Conservation (phyloP, 2,329 filamentous ascomycete genomes). For the Epichloe coenophiala region DNA sequence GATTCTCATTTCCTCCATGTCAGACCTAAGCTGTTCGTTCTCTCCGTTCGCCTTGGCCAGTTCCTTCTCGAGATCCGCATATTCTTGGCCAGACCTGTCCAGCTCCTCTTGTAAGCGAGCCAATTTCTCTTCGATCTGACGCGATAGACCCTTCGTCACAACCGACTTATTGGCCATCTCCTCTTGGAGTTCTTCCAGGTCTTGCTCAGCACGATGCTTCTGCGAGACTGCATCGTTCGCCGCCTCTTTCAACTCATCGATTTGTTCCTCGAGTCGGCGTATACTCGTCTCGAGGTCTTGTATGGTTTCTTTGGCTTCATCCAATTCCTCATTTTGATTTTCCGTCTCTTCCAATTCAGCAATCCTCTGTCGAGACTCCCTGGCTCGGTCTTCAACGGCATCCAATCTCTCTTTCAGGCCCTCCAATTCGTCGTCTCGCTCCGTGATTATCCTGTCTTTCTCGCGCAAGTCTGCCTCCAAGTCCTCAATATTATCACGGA, state of each 20-base stretch:
- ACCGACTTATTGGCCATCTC: slow-evolving; percentile 71
- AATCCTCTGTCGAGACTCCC: slow-evolving; percentile 39
- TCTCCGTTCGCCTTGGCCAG: slow-evolving; percentile 32
- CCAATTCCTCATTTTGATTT: slow-evolving; percentile 34
- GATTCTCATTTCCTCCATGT: slow-evolving; percentile 27
- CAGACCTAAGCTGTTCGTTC: slow-evolving; percentile 29
- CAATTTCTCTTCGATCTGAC: slow-evolving; percentile 61
- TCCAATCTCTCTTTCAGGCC: slow-evolving; percentile 43
- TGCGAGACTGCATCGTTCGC: slow-evolving; percentile 38
- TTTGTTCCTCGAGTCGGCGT: slow-evolving; percentile 38
- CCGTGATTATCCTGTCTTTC: slow-evolving; percentile 59
- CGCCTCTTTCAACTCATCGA: slow-evolving; percentile 40
- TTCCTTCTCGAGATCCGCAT: slow-evolving; percentile 38
- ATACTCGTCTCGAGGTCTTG: slow-evolving; percentile 43
- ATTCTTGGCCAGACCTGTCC: slow-evolving; percentile 35
- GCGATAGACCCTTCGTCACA: slow-evolving; percentile 58
- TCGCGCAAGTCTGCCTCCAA: slow-evolving; percentile 63
- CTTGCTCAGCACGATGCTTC: slow-evolving; percentile 42
- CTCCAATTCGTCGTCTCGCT: slow-evolving; percentile 64
- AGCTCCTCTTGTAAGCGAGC: slow-evolving; percentile 54
- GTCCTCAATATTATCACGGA: slow-evolving; percentile 63
- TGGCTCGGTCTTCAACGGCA: slow-evolving; percentile 44
- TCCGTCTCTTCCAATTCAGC: slow-evolving; percentile 45
- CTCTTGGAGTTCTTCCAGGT: slow-evolving; percentile 55
- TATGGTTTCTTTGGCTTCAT: slow-evolving; percentile 44